Evolutionary conservation across 805 yeast species (phyloP), one percentile per base, ranked within the genome.

Genomic region (Ogataea pilisensis): DNA sequence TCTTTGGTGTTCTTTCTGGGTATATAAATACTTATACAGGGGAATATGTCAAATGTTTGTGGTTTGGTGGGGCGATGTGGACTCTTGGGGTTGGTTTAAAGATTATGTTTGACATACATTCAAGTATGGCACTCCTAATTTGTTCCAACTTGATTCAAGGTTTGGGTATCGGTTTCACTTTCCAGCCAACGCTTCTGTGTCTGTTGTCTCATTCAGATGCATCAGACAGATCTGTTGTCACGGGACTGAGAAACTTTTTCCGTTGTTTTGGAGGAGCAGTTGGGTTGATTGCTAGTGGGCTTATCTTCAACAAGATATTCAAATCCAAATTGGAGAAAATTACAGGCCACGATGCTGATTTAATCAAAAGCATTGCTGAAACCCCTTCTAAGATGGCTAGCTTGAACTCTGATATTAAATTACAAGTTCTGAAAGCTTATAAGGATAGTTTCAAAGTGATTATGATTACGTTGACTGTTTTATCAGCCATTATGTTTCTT

Each of bases 231-330:
- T 76, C 81, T 0, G 75, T 76, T 5, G 75, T 73, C 8, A 75
- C 76, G 11, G 67, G 77, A 8, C 63, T 76, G 5, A 64, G 82
- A 48, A 75, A 74, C 46, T 75, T 75, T 12, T 48, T 75, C 27
- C 61, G 82, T 38, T 71, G 76, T 14, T 68, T 76, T 47, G 82
- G 82, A 18, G 80, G 80, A 14, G 70, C 80, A 0, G 60, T 73
- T 26, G 82, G 82, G 0, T 60, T 75, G 25, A 77, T 43, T 17
- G 33, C 39, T 12, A 37, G 45, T 32, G 48, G 53, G 3, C 17
- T 46, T 18, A 38, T 44, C 12, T 49, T 49, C 42, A 39, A 42
- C 27, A 18, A 40, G 6, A 28, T 36, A 14, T 49, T 46, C 34
- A 39, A 37, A 4, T 8, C 30, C 5, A 39, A 31, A 18, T 30